Evolutionary conservation across 2,329 filamentous ascomycete genomes (phyloP).

Genomic region (Penicillium freii): DNA sequence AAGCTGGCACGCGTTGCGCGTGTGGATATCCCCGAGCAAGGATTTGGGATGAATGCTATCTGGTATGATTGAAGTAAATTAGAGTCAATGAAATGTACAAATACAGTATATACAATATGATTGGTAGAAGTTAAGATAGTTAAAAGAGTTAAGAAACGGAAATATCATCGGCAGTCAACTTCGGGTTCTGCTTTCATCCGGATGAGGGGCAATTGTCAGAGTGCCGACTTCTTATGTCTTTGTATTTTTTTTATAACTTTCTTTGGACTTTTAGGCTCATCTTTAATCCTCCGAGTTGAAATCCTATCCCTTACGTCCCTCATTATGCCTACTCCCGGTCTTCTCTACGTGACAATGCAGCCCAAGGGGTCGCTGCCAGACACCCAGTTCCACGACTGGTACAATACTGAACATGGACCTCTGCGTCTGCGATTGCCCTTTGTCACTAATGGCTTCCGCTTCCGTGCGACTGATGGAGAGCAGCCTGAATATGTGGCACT

Average conservation of each 20-base stretch:
- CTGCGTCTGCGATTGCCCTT: constrained; percentile 72
- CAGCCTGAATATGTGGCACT: constrained; percentile 71
- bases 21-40: constrained; percentile 76
- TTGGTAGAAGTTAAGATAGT: not conserved
- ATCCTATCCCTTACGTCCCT: not conserved
- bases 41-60: constrained; percentile 94
- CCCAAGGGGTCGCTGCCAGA: constrained; percentile 64
- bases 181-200: constrained; percentile 28
- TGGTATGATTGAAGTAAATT: constrained; percentile 69
- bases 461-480: constrained; percentile 62
- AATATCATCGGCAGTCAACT: constrained; percentile 23
- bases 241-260: not conserved
- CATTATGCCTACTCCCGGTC: constrained; percentile 55
- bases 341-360: constrained; percentile 85
- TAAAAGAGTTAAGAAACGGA: not conserved
- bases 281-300: not conserved
- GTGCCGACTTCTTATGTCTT: not conserved
- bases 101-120: not conserved
- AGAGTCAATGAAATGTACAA: not conserved
- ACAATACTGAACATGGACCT: constrained; percentile 90
- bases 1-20: constrained; percentile 74
- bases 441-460: constrained; percentile 75
- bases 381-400: constrained; percentile 83
- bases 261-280: not conserved
- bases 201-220: constrained; percentile 15